A percentile compares a stretch with the other conserved stretches of the same genome.
These are phyloP conservation scores for Grifola frondosa DNA, from an alignment of 1,284 basidiomycete genomes.

Conservation along the genomic window DNA sequence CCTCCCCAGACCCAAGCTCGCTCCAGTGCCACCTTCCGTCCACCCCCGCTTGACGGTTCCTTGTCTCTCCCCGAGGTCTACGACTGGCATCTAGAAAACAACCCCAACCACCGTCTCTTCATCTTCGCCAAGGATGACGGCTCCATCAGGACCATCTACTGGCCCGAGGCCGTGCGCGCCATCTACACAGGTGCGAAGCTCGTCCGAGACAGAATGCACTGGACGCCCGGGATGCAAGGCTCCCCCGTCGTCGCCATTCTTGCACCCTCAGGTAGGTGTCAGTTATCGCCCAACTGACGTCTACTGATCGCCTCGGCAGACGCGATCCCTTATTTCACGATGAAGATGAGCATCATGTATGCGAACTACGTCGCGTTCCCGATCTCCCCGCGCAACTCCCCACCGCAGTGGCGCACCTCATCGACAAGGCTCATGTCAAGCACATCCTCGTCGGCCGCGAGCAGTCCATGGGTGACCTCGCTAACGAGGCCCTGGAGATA, in stretches of 20 bases:
- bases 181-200: slow-evolving; percentile 22
- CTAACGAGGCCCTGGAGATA: slow-evolving; percentile 8
- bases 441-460: slow-evolving; percentile 31
- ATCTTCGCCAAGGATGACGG: slow-evolving; percentile 29
- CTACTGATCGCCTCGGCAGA: slow-evolving; percentile 26
- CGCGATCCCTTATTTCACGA: slow-evolving; percentile 29
- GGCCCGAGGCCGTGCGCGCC: slow-evolving; percentile 26
- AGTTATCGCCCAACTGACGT: neutral
- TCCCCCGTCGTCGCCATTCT: slow-evolving; percentile 23
- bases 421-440: slow-evolving; percentile 25
- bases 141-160: slow-evolving; percentile 22
- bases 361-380: slow-evolving; percentile 33
- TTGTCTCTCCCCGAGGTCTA: slow-evolving; percentile 37
- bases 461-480: slow-evolving; percentile 16
- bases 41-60: slow-evolving; percentile 36
- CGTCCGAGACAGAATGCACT: slow-evolving; percentile 2
- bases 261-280: slow-evolving; percentile 19
- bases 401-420: slow-evolving; percentile 35
- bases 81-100: slow-evolving; percentile 35
- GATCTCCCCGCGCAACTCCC: slow-evolving; percentile 42
- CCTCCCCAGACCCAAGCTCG: no score
- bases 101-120: slow-evolving; percentile 35
- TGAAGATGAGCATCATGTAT: slow-evolving; percentile 27
- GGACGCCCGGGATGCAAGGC: no score
- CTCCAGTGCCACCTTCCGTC: no score